phyloP scores from a whole-genome alignment of 192 early-diverging fungal genomes.

The Obelidium mucronatum region DNA sequence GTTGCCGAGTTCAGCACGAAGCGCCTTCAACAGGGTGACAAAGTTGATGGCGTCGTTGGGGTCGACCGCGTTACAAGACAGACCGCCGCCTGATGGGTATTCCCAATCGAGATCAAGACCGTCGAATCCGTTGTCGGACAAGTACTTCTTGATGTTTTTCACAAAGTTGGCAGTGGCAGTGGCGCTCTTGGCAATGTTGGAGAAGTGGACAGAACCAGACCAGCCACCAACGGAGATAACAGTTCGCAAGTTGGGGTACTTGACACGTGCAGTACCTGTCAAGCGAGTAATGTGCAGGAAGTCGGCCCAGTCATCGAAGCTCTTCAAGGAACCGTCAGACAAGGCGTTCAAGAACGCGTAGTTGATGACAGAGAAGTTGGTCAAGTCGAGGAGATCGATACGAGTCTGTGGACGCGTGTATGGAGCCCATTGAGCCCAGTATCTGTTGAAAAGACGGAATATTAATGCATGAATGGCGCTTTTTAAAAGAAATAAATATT shows the following conservation, averaged over 20 bases:
- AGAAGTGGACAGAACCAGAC: slow-evolving; percentile 10
- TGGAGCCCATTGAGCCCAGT: no score
- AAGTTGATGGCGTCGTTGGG: slow-evolving; percentile 25
- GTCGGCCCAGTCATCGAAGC: slow-evolving; percentile 20
- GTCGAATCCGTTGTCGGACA: slow-evolving; percentile 12
- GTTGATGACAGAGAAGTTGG: no score
- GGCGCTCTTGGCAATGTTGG: slow-evolving; percentile 19
- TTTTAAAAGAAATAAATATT: no score
- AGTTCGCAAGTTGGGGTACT: slow-evolving; percentile 20
- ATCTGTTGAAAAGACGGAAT: no score
- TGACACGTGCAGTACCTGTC: not conserved
- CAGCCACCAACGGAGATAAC: slow-evolving; percentile 26
- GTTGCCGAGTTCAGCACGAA: slow-evolving; percentile 24
- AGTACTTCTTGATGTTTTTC: slow-evolving; percentile 5
- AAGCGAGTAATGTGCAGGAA: not conserved
- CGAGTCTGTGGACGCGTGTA: no score
- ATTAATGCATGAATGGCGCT: no score
- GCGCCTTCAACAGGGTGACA: not conserved
- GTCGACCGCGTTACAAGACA: slow-evolving; percentile 19
- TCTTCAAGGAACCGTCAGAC: slow-evolving; percentile 2
- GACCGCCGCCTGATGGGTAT: slow-evolving; percentile 19
- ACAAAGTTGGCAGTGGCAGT: slow-evolving; percentile 19
- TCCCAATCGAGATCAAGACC: slow-evolving; percentile 28
- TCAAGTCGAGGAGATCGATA: no score
- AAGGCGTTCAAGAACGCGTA: slow-evolving; percentile 27